phyloP scores from a whole-genome alignment of 169 alveolate genomes.

The Theileria annulata region DNA sequence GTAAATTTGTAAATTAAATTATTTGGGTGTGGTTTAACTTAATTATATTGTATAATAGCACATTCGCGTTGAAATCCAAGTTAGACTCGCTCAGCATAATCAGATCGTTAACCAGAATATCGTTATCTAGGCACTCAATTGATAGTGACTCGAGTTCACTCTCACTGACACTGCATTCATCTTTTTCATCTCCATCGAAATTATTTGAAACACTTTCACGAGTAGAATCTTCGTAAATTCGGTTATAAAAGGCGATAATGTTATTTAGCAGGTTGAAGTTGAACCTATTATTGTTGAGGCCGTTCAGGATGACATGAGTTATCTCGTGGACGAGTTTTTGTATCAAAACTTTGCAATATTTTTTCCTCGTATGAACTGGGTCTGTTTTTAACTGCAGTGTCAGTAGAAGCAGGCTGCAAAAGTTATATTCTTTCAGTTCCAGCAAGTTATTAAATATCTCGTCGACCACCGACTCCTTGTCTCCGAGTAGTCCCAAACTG shows the following conservation, averaged over 20 bases:
- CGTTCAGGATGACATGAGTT: background rate
- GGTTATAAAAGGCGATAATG: background rate
- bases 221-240: background rate
- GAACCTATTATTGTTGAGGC: background rate
- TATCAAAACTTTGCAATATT: slow-evolving; percentile 18
- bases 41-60: background rate
- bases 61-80: background rate
- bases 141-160: background rate
- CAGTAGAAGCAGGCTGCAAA: slow-evolving; percentile 52
- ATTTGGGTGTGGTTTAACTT: background rate
- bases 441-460: slow-evolving; percentile 17
- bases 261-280: background rate
- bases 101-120: background rate
- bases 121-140: background rate
- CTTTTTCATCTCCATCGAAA: background rate
- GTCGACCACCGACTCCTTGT: background rate
- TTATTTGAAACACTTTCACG: background rate
- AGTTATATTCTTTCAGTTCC: slow-evolving; percentile 7
- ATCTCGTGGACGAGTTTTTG: slow-evolving; percentile 12
- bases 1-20: too few relatives aligned
- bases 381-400: slow-evolving; percentile 50
- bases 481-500: background rate
- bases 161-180: background rate
- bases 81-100: background rate
- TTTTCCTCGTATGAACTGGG: slow-evolving; percentile 41